Evolutionary conservation across 2,329 filamentous ascomycete genomes (phyloP).

Genomic region (Colletotrichum lentis): DNA sequence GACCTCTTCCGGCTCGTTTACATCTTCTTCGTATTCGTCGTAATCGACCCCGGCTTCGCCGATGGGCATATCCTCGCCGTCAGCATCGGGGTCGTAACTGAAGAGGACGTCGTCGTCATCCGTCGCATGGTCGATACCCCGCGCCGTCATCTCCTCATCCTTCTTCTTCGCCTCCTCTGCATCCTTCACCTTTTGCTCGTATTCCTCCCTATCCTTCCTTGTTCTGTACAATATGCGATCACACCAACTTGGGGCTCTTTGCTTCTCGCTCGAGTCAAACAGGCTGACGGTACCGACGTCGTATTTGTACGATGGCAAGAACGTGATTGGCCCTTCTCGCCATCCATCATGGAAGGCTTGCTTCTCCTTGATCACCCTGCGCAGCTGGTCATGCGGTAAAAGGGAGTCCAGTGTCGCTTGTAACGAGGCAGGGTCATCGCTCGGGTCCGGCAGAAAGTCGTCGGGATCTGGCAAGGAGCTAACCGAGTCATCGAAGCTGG

Average conservation of each 20-base stretch:
- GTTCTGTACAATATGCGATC: conserved; percentile 91
- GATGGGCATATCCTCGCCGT: conserved; percentile 58
- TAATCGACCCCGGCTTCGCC: conserved; percentile 63
- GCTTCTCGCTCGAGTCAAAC: conserved; percentile 96
- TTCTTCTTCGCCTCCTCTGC: conserved; percentile 72
- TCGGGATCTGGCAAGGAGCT: conserved; percentile 67
- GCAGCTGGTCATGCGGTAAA: conserved; percentile 88
- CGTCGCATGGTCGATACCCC: conserved; percentile 75
- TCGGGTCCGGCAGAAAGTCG: conserved; percentile 71
- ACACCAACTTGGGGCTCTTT: conserved; percentile 93
- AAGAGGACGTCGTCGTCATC: conserved; percentile 87
- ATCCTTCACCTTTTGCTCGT: conserved; percentile 70
- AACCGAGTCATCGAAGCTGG: conserved; percentile 51
- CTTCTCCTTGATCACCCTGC: conserved; percentile 73
- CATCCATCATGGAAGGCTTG: conserved; percentile 91
- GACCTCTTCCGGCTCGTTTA: conserved; percentile 57
- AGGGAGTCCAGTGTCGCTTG: conserved; percentile 89
- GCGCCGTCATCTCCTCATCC: conserved; percentile 85
- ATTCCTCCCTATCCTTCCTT: conserved; percentile 71
- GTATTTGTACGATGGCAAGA: conserved; percentile 97
- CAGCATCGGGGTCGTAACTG: conserved; percentile 86
- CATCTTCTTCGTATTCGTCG: conserved; percentile 63
- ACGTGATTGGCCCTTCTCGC: conserved; percentile 86
- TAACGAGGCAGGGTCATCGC: conserved; percentile 82
- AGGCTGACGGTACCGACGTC: conserved; percentile 91